Evolutionary conservation across 164 flowering plant species (phyloP).

Genomic region (Pachysandra terminalis): DNA sequence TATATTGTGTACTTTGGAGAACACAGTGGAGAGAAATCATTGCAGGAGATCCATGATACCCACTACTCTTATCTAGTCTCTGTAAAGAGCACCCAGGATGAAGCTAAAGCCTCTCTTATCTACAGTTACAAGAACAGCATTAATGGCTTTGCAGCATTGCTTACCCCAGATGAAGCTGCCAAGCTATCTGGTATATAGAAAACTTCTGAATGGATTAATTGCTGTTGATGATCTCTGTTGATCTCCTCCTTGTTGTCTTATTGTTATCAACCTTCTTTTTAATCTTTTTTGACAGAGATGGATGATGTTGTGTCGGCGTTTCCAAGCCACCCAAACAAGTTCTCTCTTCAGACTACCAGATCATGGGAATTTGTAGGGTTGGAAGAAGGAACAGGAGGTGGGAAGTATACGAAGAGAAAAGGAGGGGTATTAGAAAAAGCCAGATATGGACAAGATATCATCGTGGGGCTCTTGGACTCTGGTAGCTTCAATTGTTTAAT

Average conservation of each 20-base stretch:
- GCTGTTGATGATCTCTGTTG: background rate
- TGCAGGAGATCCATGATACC: constrained; percentile 54
- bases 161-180: constrained; percentile 64
- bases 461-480: constrained; percentile 66
- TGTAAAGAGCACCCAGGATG: constrained; percentile 54
- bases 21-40: constrained; percentile 45
- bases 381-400: constrained; percentile 17
- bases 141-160: constrained; percentile 89
- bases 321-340: constrained; percentile 38
- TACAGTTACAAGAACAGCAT: constrained; percentile 87
- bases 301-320: constrained; percentile 65
- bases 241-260: background rate
- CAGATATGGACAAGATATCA: constrained; percentile 50
- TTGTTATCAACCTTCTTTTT: background rate
- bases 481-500: constrained; percentile 50
- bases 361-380: constrained; percentile 76
- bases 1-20: constrained; percentile 73
- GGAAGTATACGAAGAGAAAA: background rate
- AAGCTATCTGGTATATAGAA: constrained; percentile 45
- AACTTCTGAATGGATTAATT: background rate
- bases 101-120: constrained; percentile 63
- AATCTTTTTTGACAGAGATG: constrained; percentile 35
- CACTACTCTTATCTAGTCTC: constrained; percentile 58
- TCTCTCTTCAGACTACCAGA: constrained; percentile 76
- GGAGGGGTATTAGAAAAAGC: constrained; percentile 36